Base-by-base conservation (phyloP, 1,284 basidiomycete genomes). In the Ceratorhiza oryzae-sativae region DNA sequence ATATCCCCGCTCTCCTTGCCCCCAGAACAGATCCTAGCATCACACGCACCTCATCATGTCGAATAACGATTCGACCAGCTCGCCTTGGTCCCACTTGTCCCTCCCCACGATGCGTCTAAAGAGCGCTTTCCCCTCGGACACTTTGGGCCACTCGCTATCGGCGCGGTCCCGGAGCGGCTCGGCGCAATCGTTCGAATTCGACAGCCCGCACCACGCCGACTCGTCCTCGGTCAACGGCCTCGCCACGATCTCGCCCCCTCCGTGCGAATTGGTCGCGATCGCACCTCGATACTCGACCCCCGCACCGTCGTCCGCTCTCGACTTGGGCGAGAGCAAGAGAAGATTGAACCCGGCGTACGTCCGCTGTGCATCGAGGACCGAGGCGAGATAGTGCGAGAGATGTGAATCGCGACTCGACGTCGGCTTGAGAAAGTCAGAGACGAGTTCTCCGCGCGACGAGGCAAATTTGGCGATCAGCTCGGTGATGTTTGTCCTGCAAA, bases 331-430 rank as follows among this genome's bases (percentile, higher is more conserved):
- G 80, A 76, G 59, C 13, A 91, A 84, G 72, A 92, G 82, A 42
- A 93, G 78, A 78, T 93, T 93, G 83, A 93, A 93, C 2, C 92
- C 91, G 49, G 90, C 89, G 77, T 87, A 91, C 72, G 65, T 49
- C 34, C 72, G 72, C 51, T 73, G 72, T 45, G 70, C 53, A 70
- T 63, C 68, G 12, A 71, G 25, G 4, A 73, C 30, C 20, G 42
- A 49, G 20, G 36, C 18, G 13, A 72, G 61, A 46, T 73, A 73
- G 23, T 71, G 46, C 12, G 71, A 56, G 27, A 74, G 59, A 20
- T 27, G 53, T 15, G 73, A 86, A 82, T 71, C 84, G 25, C 13
- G 1, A 8, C 1, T 8, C 3, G 51, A 34, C 18, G 27, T n/a
- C 12, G 30, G 18, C n/a, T 80, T 76, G 93, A 84, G 77, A 91